Base-by-base conservation (phyloP, 495 filamentous ascomycete genomes). In the Jackrogersella multiformis region DNA sequence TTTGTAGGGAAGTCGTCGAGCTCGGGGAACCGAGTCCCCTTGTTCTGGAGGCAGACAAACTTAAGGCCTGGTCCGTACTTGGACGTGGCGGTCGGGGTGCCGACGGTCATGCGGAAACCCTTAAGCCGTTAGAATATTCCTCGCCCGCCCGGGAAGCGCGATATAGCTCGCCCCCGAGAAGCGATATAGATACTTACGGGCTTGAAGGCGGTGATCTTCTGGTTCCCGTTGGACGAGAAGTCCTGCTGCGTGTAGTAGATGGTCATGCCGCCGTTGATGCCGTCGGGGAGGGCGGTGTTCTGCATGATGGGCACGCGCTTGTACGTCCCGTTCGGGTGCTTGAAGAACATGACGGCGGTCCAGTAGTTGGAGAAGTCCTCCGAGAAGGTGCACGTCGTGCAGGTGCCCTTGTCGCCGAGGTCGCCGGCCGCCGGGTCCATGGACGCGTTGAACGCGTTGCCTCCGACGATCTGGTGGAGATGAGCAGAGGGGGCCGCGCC, bases 51-150 rank as follows among this genome's bases (percentile, higher is more conserved):
- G 63, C 83, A 85, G 35, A 81, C 78, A 48, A 80, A 85, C 42
- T 79, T 75, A 8, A 85, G 76, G 30, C 83, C 83, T 15, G 68
- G 63, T 30, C 76, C 72, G 18, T 58, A 72, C 54, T 71, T 73
- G 42, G 54, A 66, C 30, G 61, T 73, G 13, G 73, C 72, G 3
- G 78, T 75, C 18, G 81, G 79, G 63, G 57, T 79, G 49, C 83
- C 82, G 32, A 84, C 79, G 2, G 80, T 81, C 83, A 85, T 85
- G 55, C 83, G 81, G 78, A 85, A 85, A 54, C 83, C 82, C 82
- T 85, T 23, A 46, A 0, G 12, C n/a, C 0, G 32, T 36, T 20
- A 51, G 41, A 55, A 42, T 24, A 15, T 45, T 30, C 20, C 5
- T 20, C 21, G 57, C 34, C 48, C 32, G 20, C 36, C n/a, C n/a